Conservation (phyloP, 2,329 filamentous ascomycete species). For the Fusarium tupiense region DNA sequence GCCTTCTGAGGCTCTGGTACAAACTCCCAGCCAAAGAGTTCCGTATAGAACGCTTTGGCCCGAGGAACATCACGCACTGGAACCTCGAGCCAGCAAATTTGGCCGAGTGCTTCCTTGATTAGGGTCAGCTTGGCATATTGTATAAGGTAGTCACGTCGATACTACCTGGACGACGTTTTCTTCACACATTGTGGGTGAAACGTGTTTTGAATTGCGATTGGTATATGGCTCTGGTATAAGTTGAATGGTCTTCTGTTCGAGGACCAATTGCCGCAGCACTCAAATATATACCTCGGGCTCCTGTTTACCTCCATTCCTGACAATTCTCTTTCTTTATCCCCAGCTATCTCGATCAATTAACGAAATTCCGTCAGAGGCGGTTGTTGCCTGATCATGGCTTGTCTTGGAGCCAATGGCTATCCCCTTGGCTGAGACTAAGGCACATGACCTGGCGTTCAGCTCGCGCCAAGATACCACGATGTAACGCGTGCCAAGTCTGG, state of each 20-base stretch:
- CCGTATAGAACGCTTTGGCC: constrained; percentile 51
- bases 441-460: constrained; percentile 42
- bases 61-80: constrained; percentile 49
- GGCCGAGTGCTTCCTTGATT: constrained; percentile 41
- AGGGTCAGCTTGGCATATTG: not conserved
- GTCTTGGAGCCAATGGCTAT: constrained; percentile 18
- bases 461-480: constrained; percentile 27
- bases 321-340: not conserved
- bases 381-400: constrained; percentile 39
- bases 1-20: constrained; percentile 28
- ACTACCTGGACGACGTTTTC: constrained; percentile 25
- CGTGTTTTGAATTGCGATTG: not conserved
- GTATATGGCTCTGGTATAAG: not conserved
- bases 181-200: constrained; percentile 1
- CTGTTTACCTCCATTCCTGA: not conserved
- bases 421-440: not conserved
- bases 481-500: constrained; percentile 20
- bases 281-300: constrained; percentile 30
- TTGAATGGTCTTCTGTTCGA: not conserved
- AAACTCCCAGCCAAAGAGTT: constrained; percentile 50
- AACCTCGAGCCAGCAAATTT: constrained; percentile 53
- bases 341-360: not conserved
- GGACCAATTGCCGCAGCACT: not conserved
- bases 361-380: constrained; percentile 22
- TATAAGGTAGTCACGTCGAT: not conserved